Evolutionary conservation across 805 yeast species (phyloP).

Genomic region (Metschnikowia reukaufii): DNA sequence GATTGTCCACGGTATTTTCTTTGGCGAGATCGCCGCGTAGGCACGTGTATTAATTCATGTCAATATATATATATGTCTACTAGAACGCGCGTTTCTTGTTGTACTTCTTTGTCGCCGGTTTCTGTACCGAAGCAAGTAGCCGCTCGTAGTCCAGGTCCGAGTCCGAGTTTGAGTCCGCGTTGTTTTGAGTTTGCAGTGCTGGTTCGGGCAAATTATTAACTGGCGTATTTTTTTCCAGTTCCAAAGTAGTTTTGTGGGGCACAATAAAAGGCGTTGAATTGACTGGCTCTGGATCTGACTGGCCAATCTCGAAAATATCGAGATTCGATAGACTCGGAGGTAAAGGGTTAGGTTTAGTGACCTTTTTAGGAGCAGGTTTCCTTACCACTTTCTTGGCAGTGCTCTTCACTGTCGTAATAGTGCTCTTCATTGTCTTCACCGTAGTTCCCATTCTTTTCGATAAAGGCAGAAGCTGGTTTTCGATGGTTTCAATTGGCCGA

Average conservation of each 20-base stretch:
- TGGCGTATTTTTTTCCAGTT: too few relatives aligned
- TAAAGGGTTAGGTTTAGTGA: background rate
- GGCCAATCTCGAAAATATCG: background rate
- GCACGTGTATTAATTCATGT: background rate
- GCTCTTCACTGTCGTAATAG: background rate
- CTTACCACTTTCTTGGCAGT: background rate
- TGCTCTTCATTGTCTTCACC: background rate
- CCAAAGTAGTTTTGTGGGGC: too few relatives aligned
- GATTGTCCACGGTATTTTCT: slow-evolving; percentile 64
- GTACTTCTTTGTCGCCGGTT: slow-evolving; percentile 15
- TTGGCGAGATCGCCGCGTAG: slow-evolving; percentile 51
- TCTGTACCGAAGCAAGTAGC: slow-evolving; percentile 15
- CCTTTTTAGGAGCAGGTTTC: background rate
- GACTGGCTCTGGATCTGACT: background rate
- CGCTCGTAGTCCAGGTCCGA: slow-evolving; percentile 20
- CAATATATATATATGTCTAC: background rate
- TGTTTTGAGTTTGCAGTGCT: background rate
- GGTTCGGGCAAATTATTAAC: too few relatives aligned
- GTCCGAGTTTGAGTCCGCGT: slow-evolving; percentile 11
- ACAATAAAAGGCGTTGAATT: too few relatives aligned
- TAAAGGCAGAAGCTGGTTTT: slow-evolving; percentile 3
- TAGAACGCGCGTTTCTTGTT: slow-evolving; percentile 9
- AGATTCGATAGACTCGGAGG: background rate
- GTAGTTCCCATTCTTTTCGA: background rate
- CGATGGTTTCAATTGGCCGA: background rate